These are phyloP conservation scores for Pneumocystis sp. DNA, from an alignment of 1,139 yeast species.

Conservation along the genomic window DNA sequence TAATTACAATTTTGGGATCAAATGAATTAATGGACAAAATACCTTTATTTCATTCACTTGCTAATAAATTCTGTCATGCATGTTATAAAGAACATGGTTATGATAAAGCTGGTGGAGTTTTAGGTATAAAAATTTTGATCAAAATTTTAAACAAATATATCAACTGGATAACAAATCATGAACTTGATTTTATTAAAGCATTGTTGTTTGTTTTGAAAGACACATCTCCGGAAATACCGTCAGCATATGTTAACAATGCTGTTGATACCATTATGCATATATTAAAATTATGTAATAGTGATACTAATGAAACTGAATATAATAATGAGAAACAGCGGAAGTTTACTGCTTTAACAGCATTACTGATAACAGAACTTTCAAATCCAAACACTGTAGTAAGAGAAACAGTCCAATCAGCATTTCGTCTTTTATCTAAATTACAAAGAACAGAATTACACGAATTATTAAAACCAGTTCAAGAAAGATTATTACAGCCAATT, in stretches of 20 bases:
- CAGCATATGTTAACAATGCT: conserved; percentile 59
- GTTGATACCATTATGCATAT: conserved; percentile 48
- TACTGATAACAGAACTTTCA: conserved; percentile 80
- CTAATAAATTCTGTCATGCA: conserved; percentile 71
- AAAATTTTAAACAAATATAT: conserved; percentile 54
- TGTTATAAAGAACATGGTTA: conserved; percentile 84
- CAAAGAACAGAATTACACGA: conserved; percentile 56
- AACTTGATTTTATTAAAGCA: conserved; percentile 72
- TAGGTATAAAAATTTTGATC: conserved; percentile 64
- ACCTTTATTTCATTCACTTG: conserved; percentile 61
- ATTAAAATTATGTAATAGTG: conserved; percentile 49
- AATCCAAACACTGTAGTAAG: conserved; percentile 76
- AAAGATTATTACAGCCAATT: conserved; percentile 72
- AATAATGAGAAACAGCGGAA: not conserved
- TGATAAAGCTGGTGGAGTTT: conserved; percentile 73
- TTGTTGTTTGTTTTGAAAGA: conserved; percentile 82
- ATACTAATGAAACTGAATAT: conserved; percentile 38
- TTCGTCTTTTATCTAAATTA: conserved; percentile 52
- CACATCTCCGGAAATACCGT: conserved; percentile 78
- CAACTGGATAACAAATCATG: conserved; percentile 60
- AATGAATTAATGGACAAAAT: conserved; percentile 52
- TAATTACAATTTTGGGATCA: conserved; percentile 52
- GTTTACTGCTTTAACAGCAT: conserved; percentile 34
- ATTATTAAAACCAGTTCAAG: conserved; percentile 70
- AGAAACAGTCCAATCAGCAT: conserved; percentile 61